Base-by-base conservation (phyloP, 768 basidiomycete genomes). In the Boletus rubescentipes region DNA sequence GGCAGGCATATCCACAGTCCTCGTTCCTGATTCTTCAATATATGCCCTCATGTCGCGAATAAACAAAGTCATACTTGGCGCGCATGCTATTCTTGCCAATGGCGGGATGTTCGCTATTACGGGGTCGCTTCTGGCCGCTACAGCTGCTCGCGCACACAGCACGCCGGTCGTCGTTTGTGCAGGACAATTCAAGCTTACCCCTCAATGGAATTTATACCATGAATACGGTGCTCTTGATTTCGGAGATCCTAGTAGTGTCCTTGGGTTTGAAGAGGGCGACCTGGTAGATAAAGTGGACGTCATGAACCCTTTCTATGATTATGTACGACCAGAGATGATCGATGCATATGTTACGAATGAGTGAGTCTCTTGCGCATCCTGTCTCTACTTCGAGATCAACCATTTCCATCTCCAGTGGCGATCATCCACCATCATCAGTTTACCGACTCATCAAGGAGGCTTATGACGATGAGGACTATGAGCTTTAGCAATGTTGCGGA, bases 341-440 rank as follows among this genome's bases (percentile, higher is more conserved):
- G 89, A 93, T 66, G 89, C 92, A 12, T 96, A 91, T 70, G 91
- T 99, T 63, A 98, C 94, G 12, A 98, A 99, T 61, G 91, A 98
- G 96, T 98, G 70, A 77, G 95, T 77, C 23, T 32, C 26, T 55
- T 72, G 10, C 21, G 34, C 34, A 32, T 44, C 46, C 9, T 46
- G 40, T 47, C 30, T n/a, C 32, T 20, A 35, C 32, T 36, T 23
- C n/a, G n/a, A 42, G 36, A 53, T 60, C 21, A 48, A 63, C 53
- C 43, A 38, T 38, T 11, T 43, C 51, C 38, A 32, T 34, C 15
- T 45, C 49, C 44, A 98, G 95, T 61, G 96, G 96, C 20, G 96
- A 97, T 69, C 95, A 98, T 68, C 92, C 95, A 21, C 94, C 96
- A 18, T 91, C 94, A 16, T 93, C 94, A 49, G 88, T 98, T 62